Evolutionary conservation across 768 basidiomycete species (phyloP).

Genomic region (Boletellus ananiceps): DNA sequence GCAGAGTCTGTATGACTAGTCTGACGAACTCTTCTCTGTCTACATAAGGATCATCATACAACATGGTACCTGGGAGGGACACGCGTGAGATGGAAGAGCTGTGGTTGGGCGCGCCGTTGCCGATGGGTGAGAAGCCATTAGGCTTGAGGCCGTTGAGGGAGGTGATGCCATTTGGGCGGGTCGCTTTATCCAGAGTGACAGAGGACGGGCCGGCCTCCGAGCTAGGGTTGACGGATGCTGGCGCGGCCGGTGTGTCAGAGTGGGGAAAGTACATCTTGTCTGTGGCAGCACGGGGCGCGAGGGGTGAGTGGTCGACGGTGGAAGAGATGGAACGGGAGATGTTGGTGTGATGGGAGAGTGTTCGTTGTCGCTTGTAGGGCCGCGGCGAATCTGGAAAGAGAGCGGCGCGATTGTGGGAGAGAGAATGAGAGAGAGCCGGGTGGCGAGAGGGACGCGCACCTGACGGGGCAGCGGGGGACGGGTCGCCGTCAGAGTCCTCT

Average conservation of each 20-base stretch:
- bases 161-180: constrained; percentile 31
- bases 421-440: constrained; percentile 6
- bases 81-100: constrained; percentile 52
- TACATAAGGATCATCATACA: constrained; percentile 75
- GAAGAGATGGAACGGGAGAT: constrained; percentile 31
- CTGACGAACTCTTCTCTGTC: constrained; percentile 90
- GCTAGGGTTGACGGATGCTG: constrained; percentile 41
- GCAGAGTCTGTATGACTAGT: constrained; percentile 81
- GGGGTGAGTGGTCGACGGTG: constrained; percentile 17
- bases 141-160: constrained; percentile 41
- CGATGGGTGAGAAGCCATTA: constrained; percentile 37
- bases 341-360: constrained; percentile 38
- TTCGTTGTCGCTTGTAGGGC: constrained; percentile 70
- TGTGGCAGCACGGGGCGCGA: constrained; percentile 27
- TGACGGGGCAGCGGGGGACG: constrained; percentile 18
- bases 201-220: constrained; percentile 53
- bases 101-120: constrained; percentile 51
- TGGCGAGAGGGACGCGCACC: constrained; percentile 16
- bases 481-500: constrained; percentile 46
- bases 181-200: constrained; percentile 31
- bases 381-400: constrained; percentile 43
- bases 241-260: constrained; percentile 45
- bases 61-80: constrained; percentile 61
- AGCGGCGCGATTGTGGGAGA: neutral
- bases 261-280: constrained; percentile 51